These are phyloP conservation scores for Paratrypanosoma confusum DNA, from an alignment of 208 protist species.

Conservation along the genomic window DNA sequence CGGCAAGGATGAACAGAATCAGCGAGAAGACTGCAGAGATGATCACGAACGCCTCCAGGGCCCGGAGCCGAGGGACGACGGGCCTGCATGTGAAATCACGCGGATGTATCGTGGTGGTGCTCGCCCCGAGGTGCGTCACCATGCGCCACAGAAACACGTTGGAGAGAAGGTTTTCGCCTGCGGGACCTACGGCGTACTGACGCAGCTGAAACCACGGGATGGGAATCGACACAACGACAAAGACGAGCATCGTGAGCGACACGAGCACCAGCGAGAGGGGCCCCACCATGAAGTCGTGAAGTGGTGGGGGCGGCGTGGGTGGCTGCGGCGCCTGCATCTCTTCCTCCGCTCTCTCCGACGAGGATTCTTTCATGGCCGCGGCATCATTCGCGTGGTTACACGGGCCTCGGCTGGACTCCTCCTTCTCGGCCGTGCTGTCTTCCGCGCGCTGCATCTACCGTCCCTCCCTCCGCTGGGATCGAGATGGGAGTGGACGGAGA, in stretches of 20 bases:
- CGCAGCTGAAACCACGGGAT: slow-evolving; percentile 53
- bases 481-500: no score
- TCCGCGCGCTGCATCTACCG: no score
- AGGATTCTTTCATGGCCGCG: no score
- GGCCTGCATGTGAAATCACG: slow-evolving; percentile 22
- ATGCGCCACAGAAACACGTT: slow-evolving; percentile 43
- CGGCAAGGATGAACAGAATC: slow-evolving; percentile 21
- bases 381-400: no score
- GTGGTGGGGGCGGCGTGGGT: slow-evolving; percentile 30
- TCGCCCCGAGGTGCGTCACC: slow-evolving; percentile 15
- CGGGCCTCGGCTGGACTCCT: no score
- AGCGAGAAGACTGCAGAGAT: slow-evolving; percentile 17
- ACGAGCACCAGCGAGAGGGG: slow-evolving; percentile 21
- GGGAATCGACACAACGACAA: slow-evolving; percentile 36
- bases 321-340: slow-evolving; percentile 1
- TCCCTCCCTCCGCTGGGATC: no score
- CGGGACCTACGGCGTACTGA: slow-evolving; percentile 34
- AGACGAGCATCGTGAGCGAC: slow-evolving; percentile 24
- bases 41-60: slow-evolving; percentile 43
- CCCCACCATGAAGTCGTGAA: slow-evolving; percentile 34
- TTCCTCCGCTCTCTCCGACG: no score
- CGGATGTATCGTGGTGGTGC: slow-evolving; percentile 11
- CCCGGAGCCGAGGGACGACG: slow-evolving; percentile 24
- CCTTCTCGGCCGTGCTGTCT: no score
- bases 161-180: slow-evolving; percentile 9